A percentile compares a stretch with the other conserved stretches of the same genome.
Conservation (phyloP, 73 alveolate genomes). For the Tetrahymena malaccensis region DNA sequence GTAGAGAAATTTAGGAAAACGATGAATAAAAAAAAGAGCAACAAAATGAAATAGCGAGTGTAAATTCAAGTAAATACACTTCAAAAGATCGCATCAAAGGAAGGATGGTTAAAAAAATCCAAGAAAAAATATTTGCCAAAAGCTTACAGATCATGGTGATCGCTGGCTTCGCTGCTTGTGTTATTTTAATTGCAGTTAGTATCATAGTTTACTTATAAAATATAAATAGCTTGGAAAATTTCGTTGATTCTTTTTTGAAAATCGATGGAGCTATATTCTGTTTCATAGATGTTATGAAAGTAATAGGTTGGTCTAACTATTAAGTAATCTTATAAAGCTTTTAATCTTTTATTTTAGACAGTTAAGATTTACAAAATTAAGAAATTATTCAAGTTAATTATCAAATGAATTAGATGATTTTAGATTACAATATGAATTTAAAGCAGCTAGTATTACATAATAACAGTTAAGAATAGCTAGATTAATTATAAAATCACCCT, state of each 20-base stretch:
- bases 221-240: not conserved
- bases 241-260: not conserved
- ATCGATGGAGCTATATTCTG: not conserved
- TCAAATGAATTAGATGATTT: not conserved
- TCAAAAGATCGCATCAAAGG: not conserved
- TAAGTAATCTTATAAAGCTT: not conserved
- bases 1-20: not conserved
- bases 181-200: not conserved
- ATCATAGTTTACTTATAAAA: not conserved
- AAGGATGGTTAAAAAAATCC: not conserved
- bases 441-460: not conserved
- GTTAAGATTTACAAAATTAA: not conserved
- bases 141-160: not conserved
- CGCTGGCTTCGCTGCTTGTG: not conserved
- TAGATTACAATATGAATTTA: not conserved
- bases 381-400: not conserved
- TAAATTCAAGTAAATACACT: not conserved
- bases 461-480: not conserved
- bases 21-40: not conserved
- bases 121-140: not conserved
- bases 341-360: no score
- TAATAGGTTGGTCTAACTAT: not conserved
- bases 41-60: not conserved
- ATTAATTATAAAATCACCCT: not conserved
- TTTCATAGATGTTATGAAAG: not conserved